Evolutionary conservation across 169 alveolate genomes (phyloP).

Genomic region (Babesia bovis): DNA sequence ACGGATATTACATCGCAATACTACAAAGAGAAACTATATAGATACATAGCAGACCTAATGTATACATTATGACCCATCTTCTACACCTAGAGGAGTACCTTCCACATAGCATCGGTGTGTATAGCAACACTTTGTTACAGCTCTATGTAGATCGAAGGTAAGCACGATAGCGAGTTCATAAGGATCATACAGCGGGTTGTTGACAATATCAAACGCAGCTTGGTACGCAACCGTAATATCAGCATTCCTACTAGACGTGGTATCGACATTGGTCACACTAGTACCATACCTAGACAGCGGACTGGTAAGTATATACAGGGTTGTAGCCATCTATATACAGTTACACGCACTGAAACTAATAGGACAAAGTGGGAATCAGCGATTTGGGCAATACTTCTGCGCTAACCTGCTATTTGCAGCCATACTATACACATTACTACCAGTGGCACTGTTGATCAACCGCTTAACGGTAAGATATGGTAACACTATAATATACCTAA

Average conservation of each 20-base stretch:
- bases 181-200: background rate
- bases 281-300: slow-evolving; percentile 44
- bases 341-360: background rate
- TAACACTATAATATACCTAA: background rate
- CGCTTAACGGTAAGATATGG: background rate
- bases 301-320: slow-evolving; percentile 8
- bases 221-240: slow-evolving; percentile 41
- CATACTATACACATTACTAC: slow-evolving; percentile 6
- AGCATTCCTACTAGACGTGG: slow-evolving; percentile 15
- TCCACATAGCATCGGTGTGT: background rate
- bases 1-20: slow-evolving; percentile 91
- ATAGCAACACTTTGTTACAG: background rate
- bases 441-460: slow-evolving; percentile 5
- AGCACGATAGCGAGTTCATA: background rate
- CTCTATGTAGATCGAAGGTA: slow-evolving; percentile 22
- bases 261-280: slow-evolving; percentile 25
- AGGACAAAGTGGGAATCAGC: background rate
- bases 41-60: background rate
- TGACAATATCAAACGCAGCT: background rate
- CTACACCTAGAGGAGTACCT: background rate
- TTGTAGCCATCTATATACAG: background rate
- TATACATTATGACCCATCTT: slow-evolving; percentile 8
- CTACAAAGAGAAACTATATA: slow-evolving; percentile 45
- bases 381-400: slow-evolving; percentile 5
- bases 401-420: slow-evolving; percentile 26